Conservation (phyloP, 176 grass and related monocot species). For the Olyra latifolia region DNA sequence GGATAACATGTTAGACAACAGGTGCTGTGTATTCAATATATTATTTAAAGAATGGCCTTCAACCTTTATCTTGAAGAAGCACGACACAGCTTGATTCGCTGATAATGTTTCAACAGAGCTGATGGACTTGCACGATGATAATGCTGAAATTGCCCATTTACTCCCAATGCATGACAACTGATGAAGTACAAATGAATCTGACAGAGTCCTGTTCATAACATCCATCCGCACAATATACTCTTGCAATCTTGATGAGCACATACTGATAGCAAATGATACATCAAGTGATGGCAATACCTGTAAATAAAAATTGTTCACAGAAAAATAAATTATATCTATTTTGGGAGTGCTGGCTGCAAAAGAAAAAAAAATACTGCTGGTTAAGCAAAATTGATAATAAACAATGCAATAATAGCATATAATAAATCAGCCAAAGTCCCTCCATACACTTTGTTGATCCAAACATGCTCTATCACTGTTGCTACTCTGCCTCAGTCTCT, state of each 20-base stretch:
- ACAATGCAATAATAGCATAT: neutral
- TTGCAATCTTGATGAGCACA: constrained; percentile 74
- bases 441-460: neutral
- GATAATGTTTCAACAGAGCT: constrained; percentile 60
- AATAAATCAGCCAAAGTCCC: neutral
- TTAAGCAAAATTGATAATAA: constrained; percentile 11
- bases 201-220: constrained; percentile 65
- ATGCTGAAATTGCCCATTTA: constrained; percentile 73
- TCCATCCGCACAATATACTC: constrained; percentile 93
- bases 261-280: constrained; percentile 72
- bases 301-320: constrained; percentile 32
- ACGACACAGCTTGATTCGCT: constrained; percentile 69
- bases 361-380: neutral
- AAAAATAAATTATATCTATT: neutral
- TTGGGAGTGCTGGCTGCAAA: neutral
- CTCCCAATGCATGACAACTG: constrained; percentile 83
- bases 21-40: constrained; percentile 1
- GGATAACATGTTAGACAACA: neutral
- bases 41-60: constrained; percentile 20
- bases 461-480: too few relatives aligned
- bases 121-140: constrained; percentile 58
- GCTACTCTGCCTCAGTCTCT: too few relatives aligned
- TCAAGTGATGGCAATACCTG: constrained; percentile 87
- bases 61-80: constrained; percentile 99
- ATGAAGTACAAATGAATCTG: constrained; percentile 60